phyloP scores from a whole-genome alignment of 192 early-diverging fungal genomes.

The Geosiphon pyriformis region DNA sequence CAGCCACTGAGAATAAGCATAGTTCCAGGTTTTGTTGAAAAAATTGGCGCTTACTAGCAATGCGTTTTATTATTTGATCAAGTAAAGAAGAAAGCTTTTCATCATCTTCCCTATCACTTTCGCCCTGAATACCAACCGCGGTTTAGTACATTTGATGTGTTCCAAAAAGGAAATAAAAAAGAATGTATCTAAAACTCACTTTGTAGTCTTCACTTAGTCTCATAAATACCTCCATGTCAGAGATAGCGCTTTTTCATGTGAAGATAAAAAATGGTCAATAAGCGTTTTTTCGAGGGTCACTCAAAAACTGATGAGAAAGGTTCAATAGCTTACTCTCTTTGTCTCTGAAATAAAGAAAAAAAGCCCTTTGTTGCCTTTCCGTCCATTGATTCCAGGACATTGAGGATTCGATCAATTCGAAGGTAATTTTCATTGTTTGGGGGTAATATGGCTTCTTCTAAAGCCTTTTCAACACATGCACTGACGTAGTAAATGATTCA shows the following conservation, averaged over 20 bases:
- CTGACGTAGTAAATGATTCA: conserved; percentile 25
- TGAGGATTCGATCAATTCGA: conserved; percentile 63
- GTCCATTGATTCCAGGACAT: conserved; percentile 59
- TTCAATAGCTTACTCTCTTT: conserved; percentile 46
- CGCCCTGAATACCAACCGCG: conserved; percentile 25
- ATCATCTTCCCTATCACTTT: conserved; percentile 34
- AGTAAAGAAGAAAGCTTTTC: conserved; percentile 45
- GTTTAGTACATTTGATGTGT: conserved; percentile 5
- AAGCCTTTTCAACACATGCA: conserved; percentile 53
- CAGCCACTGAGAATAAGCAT: conserved; percentile 12
- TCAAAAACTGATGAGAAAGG: too few species aligned
- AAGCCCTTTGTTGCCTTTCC: conserved; percentile 70
- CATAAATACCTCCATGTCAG: conserved; percentile 54
- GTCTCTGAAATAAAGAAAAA: conserved; percentile 65
- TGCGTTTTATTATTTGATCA: conserved; percentile 44
- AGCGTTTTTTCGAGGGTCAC: too few species aligned
- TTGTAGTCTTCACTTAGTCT: conserved; percentile 59
- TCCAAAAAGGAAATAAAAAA: conserved; percentile 8
- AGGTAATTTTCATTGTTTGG: conserved; percentile 44
- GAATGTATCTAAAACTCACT: conserved; percentile 29
- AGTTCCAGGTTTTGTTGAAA: conserved; percentile 1
- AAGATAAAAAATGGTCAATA: conserved; percentile 4
- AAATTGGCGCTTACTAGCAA: conserved; percentile 42
- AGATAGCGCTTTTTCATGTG: conserved; percentile 41
- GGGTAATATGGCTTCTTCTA: conserved; percentile 61